These are phyloP conservation scores for Alternaria conjuncta DNA, from an alignment of 2,329 filamentous ascomycete species.

Conservation along the genomic window DNA sequence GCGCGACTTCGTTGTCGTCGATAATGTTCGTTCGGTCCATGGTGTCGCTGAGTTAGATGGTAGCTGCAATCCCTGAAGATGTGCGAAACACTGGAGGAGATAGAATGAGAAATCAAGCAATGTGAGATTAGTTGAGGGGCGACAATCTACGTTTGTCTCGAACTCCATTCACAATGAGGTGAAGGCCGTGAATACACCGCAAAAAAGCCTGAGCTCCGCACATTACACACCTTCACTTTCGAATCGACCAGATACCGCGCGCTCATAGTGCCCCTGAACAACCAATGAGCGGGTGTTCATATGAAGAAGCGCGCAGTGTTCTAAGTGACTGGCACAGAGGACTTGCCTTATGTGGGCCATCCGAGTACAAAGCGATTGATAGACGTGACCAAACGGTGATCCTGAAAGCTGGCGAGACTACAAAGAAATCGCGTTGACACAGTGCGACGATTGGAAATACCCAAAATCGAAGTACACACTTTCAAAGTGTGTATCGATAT, in stretches of 20 bases:
- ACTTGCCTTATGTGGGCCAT: not conserved
- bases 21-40: conserved; percentile 9
- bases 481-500: not conserved
- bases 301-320: not conserved
- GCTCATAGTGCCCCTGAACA: not conserved
- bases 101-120: not conserved
- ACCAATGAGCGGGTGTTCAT: not conserved
- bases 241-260: not conserved
- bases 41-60: not conserved
- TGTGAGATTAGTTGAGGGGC: not conserved
- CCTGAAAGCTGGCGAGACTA: not conserved
- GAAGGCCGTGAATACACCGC: not conserved
- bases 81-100: not conserved
- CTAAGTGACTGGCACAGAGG: not conserved
- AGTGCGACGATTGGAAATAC: not conserved
- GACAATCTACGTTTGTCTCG: conserved; percentile 1
- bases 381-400: not conserved
- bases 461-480: not conserved
- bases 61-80: not conserved
- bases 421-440: not conserved
- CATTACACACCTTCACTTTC: not conserved
- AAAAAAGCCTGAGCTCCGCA: not conserved
- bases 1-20: conserved; percentile 1
- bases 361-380: not conserved
- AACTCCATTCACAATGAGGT: conserved; percentile 3